Base-by-base conservation (phyloP, 257 asterid genomes). In the Nicotiana noctiflora region DNA sequence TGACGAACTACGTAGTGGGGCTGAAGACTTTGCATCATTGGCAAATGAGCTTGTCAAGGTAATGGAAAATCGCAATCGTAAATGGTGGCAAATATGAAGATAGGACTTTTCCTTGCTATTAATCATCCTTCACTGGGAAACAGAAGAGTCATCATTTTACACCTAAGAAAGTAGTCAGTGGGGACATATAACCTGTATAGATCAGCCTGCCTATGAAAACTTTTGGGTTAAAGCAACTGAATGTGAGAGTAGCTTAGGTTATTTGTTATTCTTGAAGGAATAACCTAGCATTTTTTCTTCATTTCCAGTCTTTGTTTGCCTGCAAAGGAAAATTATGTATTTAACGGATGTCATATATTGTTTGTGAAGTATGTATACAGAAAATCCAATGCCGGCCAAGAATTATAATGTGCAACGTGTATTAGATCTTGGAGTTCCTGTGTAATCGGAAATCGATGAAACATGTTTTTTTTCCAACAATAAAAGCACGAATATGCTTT, bases 21-120 rank as follows among this genome's bases (percentile, higher is more conserved):
- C 98, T 10, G 94, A 94, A 85, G 97, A 94, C 88, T 91, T 94
- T 64, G 93, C 98, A 40, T 93, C 97, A 52, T 86, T 94, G 87
- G 94, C 98, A 62, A 89, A 93, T 51, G 98, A 94, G 87, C 98
- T 94, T 60, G 98, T 89, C 64, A 91, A 90, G 88, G 94, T 88
- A 67, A 93, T 94, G 98, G 98, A 93, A 84, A 89, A 86, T 6
- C 93, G 93, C n/a, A 89, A 86, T 5, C 92, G 93, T 9, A 94
- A 94, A 82, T 93, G 98, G 98, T 94, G 93, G 89, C 98, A 94
- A 51, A 88, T 94, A 77, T 94, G 84, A 84, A 17, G 56, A 61
- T 51, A 34, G 5, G 29, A 17, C 21, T 79, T 31, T n/a, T 60
- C 23, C 19, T 29, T 56, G 59, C 18, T 18, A 55, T 1, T 55